Base-by-base conservation (phyloP, 2,329 filamentous ascomycete genomes). In the Aspergillus puulaauensis region DNA sequence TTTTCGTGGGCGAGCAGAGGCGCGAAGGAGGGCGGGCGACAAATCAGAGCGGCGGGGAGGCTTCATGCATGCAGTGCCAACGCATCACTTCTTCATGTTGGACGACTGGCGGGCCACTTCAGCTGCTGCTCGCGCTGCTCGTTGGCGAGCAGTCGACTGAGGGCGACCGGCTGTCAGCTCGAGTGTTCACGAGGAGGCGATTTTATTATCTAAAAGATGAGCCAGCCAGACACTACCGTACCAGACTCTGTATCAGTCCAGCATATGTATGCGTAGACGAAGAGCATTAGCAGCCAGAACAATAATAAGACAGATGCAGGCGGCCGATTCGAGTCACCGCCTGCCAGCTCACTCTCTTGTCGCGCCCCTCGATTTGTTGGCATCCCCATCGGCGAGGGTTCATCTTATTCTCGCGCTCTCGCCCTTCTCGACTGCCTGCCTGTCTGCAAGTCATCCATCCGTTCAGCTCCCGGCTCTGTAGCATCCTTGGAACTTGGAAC, bases 41-140 rank as follows among this genome's bases (percentile, higher is more conserved):
- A 63, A 71, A 71, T 71, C 68, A 72, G 49, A 41, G 35, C 46
- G 41, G 43, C 41, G 47, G 60, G 54, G 57, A 63, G 67, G 65
- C 60, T 65, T 69, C 64, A 69, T 70, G 69, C 70, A 72, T 71
- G 68, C 68, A 69, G 51, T 72, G 70, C 64, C 64, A 66, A 55
- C 64, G 53, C 64, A 66, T 65, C 64, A 54, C 41, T 44, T 54
- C 19, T 31, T 52, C 39, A 52, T 37, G 51, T 52, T 44, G 40
- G 51, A 52, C 52, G 27, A 41, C 43, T 49, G 40, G 41, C 35
- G 43, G 21, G 23, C 48, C 43, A 19, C 33, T 46, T 21, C 44
- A 49, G 27, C 33, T 54, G 31, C n/a, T 49, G 41, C 39, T 40
- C 23, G 27, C 37, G 14, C 12, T 23, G 19, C 17, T 21, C 14